Conservation (phyloP, 2,329 filamentous ascomycete genomes). For the Hypoxylon sp. region DNA sequence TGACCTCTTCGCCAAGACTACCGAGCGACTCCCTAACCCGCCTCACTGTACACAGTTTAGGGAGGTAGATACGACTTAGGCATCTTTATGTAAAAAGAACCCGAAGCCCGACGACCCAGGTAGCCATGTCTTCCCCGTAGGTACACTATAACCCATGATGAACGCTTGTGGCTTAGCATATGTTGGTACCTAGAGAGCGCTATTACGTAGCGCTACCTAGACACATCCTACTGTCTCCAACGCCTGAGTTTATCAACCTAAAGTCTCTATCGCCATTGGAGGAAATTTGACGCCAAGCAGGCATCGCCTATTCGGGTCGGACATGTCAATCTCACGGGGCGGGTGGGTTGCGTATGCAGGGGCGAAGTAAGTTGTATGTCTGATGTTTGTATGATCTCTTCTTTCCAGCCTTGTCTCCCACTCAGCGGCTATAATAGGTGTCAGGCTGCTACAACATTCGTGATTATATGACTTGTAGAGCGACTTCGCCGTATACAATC, state of each 20-base stretch:
- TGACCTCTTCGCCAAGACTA: conserved; percentile 28
- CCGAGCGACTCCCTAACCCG: conserved; percentile 24
- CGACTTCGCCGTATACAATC: not conserved
- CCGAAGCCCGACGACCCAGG: conserved; percentile 26
- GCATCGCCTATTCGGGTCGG: conserved; percentile 46
- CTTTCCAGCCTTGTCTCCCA: conserved; percentile 17
- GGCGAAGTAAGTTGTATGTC: conserved; percentile 39
- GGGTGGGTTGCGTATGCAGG: conserved; percentile 50
- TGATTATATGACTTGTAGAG: conserved; percentile 11
- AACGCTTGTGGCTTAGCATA: conserved; percentile 42
- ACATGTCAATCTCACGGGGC: conserved; percentile 45
- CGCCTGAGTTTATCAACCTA: conserved; percentile 5
- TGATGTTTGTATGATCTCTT: conserved; percentile 30
- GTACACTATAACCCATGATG: conserved; percentile 9
- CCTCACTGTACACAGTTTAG: conserved; percentile 20
- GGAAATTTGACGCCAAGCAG: conserved; percentile 49
- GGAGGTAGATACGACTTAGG: conserved; percentile 17
- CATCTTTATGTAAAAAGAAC: conserved; percentile 14
- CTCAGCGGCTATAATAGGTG: conserved; percentile 1
- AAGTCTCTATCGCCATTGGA: conserved; percentile 19
- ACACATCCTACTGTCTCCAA: conserved; percentile 12
- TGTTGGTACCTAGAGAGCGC: conserved; percentile 8
- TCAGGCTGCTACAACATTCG: conserved; percentile 1
- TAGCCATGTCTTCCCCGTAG: conserved; percentile 7
- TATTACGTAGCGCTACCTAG: conserved; percentile 34